Conservation (phyloP, 2,329 filamentous ascomycete genomes). For the Monosporascus sp. region DNA sequence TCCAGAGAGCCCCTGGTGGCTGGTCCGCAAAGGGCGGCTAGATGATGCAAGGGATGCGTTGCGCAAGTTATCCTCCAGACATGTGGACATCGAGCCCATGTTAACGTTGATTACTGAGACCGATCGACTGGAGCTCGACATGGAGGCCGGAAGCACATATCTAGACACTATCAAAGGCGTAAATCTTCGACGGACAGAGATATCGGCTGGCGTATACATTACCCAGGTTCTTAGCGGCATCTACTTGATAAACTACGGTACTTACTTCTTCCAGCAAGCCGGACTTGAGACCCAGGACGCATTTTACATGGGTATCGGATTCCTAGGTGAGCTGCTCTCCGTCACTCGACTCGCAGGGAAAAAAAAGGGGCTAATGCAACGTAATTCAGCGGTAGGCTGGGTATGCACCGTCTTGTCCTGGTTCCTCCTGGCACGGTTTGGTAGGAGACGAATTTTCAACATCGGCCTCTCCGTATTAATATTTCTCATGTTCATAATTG, state of each 20-base stretch:
- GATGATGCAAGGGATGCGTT: constrained; percentile 36
- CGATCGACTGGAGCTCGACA: constrained; percentile 48
- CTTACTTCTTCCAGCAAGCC: constrained; percentile 54
- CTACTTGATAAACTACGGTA: constrained; percentile 59
- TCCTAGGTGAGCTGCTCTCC: constrained; percentile 27
- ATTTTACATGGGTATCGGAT: constrained; percentile 51
- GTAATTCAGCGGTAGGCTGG: constrained; percentile 38
- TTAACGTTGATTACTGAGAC: constrained; percentile 54
- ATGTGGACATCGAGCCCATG: constrained; percentile 41
- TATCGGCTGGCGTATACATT: constrained; percentile 55
- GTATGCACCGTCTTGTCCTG: constrained; percentile 49
- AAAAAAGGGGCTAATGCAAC: constrained; percentile 4
- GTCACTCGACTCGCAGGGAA: background rate
- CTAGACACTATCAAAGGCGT: constrained; percentile 43
- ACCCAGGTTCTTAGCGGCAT: constrained; percentile 61
- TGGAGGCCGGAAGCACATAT: constrained; percentile 43
- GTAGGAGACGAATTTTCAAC: constrained; percentile 47
- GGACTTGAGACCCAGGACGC: constrained; percentile 43
- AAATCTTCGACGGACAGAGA: constrained; percentile 48
- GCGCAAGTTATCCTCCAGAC: constrained; percentile 37
- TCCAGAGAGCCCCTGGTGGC: constrained; percentile 46
- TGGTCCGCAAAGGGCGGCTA: constrained; percentile 35
- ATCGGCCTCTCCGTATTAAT: constrained; percentile 38
- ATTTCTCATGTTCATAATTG: constrained; percentile 40
- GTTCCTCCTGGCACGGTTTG: constrained; percentile 42